phyloP scores from a whole-genome alignment of 1,284 basidiomycete species.

The Paramarasmius palmivorus region DNA sequence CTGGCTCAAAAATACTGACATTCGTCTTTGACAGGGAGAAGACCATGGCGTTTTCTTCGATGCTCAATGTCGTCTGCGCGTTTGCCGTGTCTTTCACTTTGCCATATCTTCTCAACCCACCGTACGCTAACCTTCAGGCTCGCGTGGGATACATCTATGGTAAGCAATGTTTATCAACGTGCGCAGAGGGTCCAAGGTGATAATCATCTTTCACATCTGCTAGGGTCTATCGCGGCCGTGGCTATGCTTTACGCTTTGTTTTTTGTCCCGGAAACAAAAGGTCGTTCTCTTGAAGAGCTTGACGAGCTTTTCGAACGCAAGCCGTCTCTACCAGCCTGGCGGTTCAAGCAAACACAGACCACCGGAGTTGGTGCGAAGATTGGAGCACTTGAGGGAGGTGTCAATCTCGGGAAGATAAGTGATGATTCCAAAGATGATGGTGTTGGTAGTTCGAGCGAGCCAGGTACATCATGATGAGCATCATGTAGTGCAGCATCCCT shows the following conservation, averaged over 20 bases:
- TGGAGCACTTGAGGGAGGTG: constrained; percentile 9
- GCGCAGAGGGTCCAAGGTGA: background rate
- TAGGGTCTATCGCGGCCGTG: constrained; percentile 13
- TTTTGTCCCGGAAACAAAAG: constrained; percentile 13
- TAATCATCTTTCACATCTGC: background rate
- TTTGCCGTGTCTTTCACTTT: constrained; percentile 13
- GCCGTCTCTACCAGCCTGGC: constrained; percentile 11
- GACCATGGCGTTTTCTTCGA: constrained; percentile 14
- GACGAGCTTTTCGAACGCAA: constrained; percentile 14
- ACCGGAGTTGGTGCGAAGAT: constrained; percentile 15
- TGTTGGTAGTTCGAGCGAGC: background rate
- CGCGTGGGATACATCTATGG: constrained; percentile 14
- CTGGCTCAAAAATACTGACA: too few species aligned
- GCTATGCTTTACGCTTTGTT: constrained; percentile 12
- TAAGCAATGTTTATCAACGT: background rate
- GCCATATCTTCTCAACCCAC: constrained; percentile 14
- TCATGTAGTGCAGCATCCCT: background rate
- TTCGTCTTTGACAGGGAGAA: constrained; percentile 7
- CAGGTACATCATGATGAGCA: background rate
- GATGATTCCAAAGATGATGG: background rate
- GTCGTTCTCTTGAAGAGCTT: constrained; percentile 11
- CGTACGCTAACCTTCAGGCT: constrained; percentile 13
- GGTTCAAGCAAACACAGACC: constrained; percentile 7
- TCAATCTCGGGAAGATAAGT: background rate
- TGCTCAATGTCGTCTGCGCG: constrained; percentile 11